Evolutionary conservation across 257 asterid species (phyloP).

Genomic region (Fraxinus cuspidata): DNA sequence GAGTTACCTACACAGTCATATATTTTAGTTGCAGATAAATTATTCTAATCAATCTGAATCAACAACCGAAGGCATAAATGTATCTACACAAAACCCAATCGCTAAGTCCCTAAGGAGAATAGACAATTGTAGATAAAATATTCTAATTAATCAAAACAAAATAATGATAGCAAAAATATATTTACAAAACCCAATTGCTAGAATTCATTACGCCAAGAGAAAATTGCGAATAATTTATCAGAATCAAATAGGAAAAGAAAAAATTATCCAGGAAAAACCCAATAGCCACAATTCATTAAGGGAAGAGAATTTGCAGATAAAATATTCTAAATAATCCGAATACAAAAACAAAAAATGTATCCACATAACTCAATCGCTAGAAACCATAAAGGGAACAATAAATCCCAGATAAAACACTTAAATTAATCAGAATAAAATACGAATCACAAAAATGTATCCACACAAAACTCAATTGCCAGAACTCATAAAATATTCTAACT

Average conservation of each 20-base stretch:
- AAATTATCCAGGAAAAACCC: not conserved
- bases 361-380: not conserved
- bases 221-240: not conserved
- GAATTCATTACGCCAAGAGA: not conserved
- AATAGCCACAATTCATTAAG: not conserved
- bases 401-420: not conserved
- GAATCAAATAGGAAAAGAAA: not conserved
- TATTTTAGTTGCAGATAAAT: not conserved
- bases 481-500: not conserved
- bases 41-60: not conserved
- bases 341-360: not conserved
- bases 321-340: not conserved
- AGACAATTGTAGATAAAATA: not conserved
- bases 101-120: not conserved
- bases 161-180: not conserved
- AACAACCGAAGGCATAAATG: not conserved
- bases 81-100: not conserved
- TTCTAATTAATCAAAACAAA: not conserved
- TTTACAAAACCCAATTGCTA: not conserved
- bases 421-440: slow-evolving; percentile 13
- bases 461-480: not conserved
- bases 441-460: not conserved
- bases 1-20: not conserved
- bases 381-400: not conserved
- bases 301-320: not conserved